Conservation (phyloP, 2,329 filamentous ascomycete genomes). For the Penicillium oxalicum region DNA sequence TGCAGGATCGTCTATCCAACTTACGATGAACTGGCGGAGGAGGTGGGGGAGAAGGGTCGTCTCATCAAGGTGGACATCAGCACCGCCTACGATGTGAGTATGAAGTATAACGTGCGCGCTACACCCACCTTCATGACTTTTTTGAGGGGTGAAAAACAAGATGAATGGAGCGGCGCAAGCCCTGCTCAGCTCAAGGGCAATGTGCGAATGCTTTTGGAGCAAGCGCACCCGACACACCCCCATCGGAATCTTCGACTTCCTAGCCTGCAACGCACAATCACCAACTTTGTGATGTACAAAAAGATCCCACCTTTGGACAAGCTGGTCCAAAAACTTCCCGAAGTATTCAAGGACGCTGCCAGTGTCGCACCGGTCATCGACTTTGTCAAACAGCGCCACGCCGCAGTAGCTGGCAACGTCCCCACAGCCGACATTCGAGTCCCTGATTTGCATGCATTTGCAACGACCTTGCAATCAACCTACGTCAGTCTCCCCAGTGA, state of each 20-base stretch:
- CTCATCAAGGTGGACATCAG: constrained; percentile 81
- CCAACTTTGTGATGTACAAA: constrained; percentile 65
- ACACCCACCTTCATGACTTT: constrained; percentile 91
- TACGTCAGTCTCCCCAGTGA: constrained; percentile 55
- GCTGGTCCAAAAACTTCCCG: constrained; percentile 70
- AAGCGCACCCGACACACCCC: constrained; percentile 68
- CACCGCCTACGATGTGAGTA: constrained; percentile 57
- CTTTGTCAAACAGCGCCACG: constrained; percentile 60
- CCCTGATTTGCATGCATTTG: constrained; percentile 63
- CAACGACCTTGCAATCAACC: constrained; percentile 53
- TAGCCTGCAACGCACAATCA: constrained; percentile 58
- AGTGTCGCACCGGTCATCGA: constrained; percentile 59
- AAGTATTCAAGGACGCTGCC: constrained; percentile 48
- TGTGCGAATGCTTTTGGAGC: constrained; percentile 65
- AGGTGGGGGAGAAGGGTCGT: constrained; percentile 60
- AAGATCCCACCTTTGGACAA: constrained; percentile 81
- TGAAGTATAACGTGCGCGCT: constrained; percentile 61
- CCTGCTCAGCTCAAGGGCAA: constrained; percentile 62
- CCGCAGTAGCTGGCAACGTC: constrained; percentile 33
- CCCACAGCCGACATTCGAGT: constrained; percentile 62
- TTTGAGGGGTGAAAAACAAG: constrained; percentile 65
- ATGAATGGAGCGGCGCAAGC: constrained; percentile 76
- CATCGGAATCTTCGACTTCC: constrained; percentile 68
- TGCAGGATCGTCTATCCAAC: constrained; percentile 78
- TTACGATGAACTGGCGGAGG: constrained; percentile 72